Base-by-base conservation (phyloP, 2,329 filamentous ascomycete species). In the Alternaria sp. region DNA sequence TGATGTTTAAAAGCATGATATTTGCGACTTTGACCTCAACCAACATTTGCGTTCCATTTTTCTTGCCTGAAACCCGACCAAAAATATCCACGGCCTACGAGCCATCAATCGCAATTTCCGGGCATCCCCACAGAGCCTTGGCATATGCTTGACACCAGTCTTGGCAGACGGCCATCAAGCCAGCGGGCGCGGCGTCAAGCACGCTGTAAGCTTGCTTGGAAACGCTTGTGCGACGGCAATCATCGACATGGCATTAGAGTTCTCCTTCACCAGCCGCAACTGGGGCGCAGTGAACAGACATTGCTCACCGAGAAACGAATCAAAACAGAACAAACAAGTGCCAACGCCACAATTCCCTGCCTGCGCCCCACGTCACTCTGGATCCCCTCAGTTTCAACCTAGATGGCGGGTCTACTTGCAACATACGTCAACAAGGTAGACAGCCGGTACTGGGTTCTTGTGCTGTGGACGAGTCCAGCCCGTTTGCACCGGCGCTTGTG, bases 181-280 rank as follows among this genome's bases (percentile, higher is more conserved):
- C 52, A 14, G 41, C 21, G 29, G 29, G 24, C 36, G 31, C 26
- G 28, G n/a, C 33, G 13, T 55, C 49, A 54, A 63, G 60, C 52
- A 62, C 59, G 37, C 33, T 34, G 51, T 42, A 58, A 61, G 56
- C 55, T 44, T 56, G 46, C 58, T 63, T 65, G 60, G 63, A 51
- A 61, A 65, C 41, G 58, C 63, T 65, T 63, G 57, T 44, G 28
- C 23, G 40, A 46, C 40, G n/a, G 21, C 14, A 1, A 6, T 23
- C 11, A 14, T 39, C 23, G 9, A 50, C 46, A 23, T 37, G 4
- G 33, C 23, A 40, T 10, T n/a, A 4, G 0, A 48, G 4, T 34
- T 48, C 28, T 4, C 3, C 29, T 34, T 23, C 17, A 11, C 11
- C 17, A 40, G 37, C 21, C 21, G 11, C 3, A 40, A 21, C 21